Evolutionary conservation across 2,329 filamentous ascomycete species (phyloP), one percentile per base, ranked within the genome.

Genomic region (Stagonosporopsis tanaceti): DNA sequence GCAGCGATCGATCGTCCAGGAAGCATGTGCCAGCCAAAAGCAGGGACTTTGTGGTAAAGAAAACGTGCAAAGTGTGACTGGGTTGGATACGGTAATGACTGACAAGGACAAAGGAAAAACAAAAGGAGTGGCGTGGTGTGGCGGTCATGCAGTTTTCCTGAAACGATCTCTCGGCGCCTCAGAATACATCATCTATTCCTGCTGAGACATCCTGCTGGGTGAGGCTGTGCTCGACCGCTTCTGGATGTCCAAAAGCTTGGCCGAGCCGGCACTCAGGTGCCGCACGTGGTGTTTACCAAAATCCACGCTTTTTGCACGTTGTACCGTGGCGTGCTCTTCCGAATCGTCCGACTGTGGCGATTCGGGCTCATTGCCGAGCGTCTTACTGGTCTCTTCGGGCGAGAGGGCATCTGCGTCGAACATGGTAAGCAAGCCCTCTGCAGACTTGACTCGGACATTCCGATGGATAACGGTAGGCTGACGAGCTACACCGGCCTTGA

Each of bases 221-320:
- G 73, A 72, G 28, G 65, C 57, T 53, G 63, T 57, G 62, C 72
- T 74, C 53, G 69, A 62, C 57, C 72, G 73, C 58, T 75, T 76
- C 34, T 69, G 69, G 44, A 93, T 82, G 47, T 93, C 87, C 47
- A 95, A 78, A 48, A 94, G 77, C 75, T 87, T 90, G 11, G 90
- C 90, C 69, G 89, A 93, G 47, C 91, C 91, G 41, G 90, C 89
- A 69, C 90, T 93, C 68, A 93, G 87, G 62, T 89, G 89, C 51
- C 89, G 84, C 20, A 81, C 85, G 66, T 93, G 90, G 9, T 83
- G 81, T 67, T 82, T 85, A 56, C 85, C 85, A 47, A 90, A 80
- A 59, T 89, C 86, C 55, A 94, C 81, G 74, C 89, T 94, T 48
- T 83, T 88, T 27, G 92, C 91, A 65, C 89, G 87, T 66, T 87